These are phyloP conservation scores for Eucalyptus pauciflora DNA, from an alignment of 345 rosid species.

Conservation along the genomic window DNA sequence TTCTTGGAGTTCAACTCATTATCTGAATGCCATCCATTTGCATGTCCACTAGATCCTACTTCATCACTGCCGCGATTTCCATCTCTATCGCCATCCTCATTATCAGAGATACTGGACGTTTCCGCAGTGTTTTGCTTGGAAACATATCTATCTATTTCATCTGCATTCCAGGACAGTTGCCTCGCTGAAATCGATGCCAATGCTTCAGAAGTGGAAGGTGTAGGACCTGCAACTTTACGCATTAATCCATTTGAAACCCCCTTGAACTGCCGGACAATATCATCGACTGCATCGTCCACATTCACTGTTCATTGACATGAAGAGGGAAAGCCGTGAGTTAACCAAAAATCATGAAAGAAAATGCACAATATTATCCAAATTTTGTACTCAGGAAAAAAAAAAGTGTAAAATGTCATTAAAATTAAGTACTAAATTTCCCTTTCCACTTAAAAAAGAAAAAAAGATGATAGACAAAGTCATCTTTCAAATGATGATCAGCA, in stretches of 20 bases:
- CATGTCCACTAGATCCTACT: constrained; percentile 22
- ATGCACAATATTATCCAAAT: neutral
- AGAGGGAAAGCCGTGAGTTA: neutral
- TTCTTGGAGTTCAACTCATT: constrained; percentile 53
- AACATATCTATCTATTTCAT: constrained; percentile 33
- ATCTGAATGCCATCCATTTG: constrained; percentile 74
- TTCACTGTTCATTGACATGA: constrained; percentile 41
- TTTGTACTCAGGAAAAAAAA: neutral
- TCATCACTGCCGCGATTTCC: constrained; percentile 37
- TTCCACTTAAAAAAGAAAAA: neutral
- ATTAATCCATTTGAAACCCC: constrained; percentile 91
- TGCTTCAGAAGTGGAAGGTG: constrained; percentile 29
- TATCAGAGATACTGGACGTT: constrained; percentile 56
- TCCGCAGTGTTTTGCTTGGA: constrained; percentile 37
- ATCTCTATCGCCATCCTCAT: constrained; percentile 42
- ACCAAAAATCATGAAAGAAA: neutral
- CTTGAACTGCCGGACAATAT: constrained; percentile 81
- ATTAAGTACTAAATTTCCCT: neutral
- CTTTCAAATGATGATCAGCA: neutral
- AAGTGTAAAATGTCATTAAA: neutral
- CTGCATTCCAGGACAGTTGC: constrained; percentile 53
- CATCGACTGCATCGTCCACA: constrained; percentile 98
- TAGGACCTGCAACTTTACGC: constrained; percentile 62
- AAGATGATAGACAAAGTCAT: neutral
- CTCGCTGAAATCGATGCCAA: constrained; percentile 12